phyloP scores from a whole-genome alignment of 352 stramenopile genomes.

The Phytopythium cucurbitacearum region DNA sequence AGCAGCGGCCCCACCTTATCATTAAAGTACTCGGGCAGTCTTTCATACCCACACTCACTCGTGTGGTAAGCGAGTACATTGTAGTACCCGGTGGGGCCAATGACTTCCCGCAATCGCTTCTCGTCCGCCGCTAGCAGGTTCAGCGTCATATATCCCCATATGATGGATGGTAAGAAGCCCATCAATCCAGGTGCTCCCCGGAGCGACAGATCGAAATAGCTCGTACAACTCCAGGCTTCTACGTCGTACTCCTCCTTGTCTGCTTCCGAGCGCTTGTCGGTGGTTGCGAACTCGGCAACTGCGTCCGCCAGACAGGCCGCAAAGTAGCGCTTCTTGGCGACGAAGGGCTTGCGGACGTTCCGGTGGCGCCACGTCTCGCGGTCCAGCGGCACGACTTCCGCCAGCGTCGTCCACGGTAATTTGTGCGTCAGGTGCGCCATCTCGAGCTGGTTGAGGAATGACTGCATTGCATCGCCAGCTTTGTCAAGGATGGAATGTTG shows the following conservation, averaged over 20 bases:
- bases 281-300: slow-evolving; percentile 5
- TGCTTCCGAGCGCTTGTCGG: neutral
- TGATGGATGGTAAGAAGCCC: neutral
- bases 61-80: no score
- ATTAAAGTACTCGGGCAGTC: no score
- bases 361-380: neutral
- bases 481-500: no score
- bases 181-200: neutral
- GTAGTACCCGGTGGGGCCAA: no score
- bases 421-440: slow-evolving; percentile 8
- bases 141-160: slow-evolving; percentile 3
- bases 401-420: slow-evolving; percentile 4
- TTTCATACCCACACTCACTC: no score
- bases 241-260: slow-evolving; percentile 3
- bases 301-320: neutral
- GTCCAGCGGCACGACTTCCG: neutral
- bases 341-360: neutral
- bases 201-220: neutral
- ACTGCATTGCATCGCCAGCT: no score
- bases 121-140: neutral
- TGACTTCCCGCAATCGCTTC: no score
- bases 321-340: neutral
- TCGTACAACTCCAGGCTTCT: neutral
- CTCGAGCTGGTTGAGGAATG: no score
- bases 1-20: no score